Evolutionary conservation across 148 eudicot genomes (phyloP).

Genomic region (Suaeda aralocaspica): DNA sequence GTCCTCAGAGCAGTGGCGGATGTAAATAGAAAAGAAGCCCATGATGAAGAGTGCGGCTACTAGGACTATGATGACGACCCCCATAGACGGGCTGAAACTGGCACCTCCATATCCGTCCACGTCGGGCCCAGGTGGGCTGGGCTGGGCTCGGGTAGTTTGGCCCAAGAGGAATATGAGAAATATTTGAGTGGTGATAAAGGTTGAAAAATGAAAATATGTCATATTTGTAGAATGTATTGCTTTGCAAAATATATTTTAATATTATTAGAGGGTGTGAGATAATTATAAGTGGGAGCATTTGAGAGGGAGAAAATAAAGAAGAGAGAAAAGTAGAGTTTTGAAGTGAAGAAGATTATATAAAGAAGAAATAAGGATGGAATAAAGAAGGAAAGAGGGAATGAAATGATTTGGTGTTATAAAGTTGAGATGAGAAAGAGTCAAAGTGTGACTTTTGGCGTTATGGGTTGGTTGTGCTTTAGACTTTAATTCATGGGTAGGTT

Average conservation of each 20-base stretch:
- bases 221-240: neutral
- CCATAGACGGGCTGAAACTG: conserved; percentile 51
- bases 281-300: neutral
- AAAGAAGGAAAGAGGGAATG: too few relatives aligned
- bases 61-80: conserved; percentile 44
- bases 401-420: too few relatives aligned
- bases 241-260: neutral
- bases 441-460: too few relatives aligned
- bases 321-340: neutral
- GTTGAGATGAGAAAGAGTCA: too few relatives aligned
- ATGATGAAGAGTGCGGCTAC: conserved; percentile 56
- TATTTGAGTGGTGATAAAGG: neutral
- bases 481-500: too few relatives aligned
- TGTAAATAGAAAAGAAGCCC: conserved; percentile 64
- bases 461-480: too few relatives aligned
- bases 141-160: conserved; percentile 11
- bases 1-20: conserved; percentile 55
- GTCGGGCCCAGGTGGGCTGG: neutral
- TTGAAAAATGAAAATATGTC: neutral
- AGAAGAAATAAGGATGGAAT: neutral
- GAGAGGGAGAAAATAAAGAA: neutral
- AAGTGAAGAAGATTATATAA: neutral
- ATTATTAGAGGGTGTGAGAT: neutral
- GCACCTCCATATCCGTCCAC: neutral
- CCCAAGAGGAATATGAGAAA: neutral